A percentile compares a stretch with the other conserved stretches of the same genome.
phyloP scores from a whole-genome alignment of 1,284 basidiomycete genomes.

The Trametes pubescens region DNA sequence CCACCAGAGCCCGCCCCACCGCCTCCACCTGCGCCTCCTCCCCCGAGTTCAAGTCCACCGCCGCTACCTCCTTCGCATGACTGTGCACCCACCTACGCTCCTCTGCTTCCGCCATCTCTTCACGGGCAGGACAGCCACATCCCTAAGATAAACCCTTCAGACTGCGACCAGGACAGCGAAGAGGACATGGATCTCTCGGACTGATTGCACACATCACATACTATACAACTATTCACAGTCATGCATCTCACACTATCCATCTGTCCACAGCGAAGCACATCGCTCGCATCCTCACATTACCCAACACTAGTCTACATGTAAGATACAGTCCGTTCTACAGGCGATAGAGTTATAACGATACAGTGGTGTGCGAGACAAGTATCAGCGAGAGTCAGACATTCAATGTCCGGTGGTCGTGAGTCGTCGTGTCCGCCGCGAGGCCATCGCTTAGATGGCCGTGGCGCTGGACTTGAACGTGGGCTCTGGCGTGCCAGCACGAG shows the following conservation, averaged over 20 bases:
- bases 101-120: conserved; percentile 1
- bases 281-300: conserved; percentile 21
- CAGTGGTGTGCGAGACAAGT: conserved; percentile 21
- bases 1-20: conserved; percentile 10
- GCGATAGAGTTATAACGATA: conserved; percentile 29
- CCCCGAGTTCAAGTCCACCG: conserved; percentile 30
- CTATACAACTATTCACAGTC: too few species aligned
- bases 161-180: conserved; percentile 27
- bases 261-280: neutral
- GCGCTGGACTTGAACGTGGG: conserved; percentile 44
- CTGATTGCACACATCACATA: conserved; percentile 12
- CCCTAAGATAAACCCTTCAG: neutral
- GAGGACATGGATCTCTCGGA: conserved; percentile 46
- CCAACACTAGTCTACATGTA: conserved; percentile 26
- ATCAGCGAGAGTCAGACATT: conserved; percentile 11
- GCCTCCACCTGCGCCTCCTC: conserved; percentile 34
- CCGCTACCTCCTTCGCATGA: conserved; percentile 18
- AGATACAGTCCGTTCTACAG: conserved; percentile 27
- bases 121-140: neutral
- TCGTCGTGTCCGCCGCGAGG: conserved; percentile 23
- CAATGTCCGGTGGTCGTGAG: conserved; percentile 27
- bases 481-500: conserved; percentile 41
- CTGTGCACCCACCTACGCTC: too few species aligned
- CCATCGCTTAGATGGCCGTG: conserved; percentile 37
- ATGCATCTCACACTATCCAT: too few species aligned